Base-by-base conservation (phyloP, 495 filamentous ascomycete genomes). In the Podospora fimiseda region DNA sequence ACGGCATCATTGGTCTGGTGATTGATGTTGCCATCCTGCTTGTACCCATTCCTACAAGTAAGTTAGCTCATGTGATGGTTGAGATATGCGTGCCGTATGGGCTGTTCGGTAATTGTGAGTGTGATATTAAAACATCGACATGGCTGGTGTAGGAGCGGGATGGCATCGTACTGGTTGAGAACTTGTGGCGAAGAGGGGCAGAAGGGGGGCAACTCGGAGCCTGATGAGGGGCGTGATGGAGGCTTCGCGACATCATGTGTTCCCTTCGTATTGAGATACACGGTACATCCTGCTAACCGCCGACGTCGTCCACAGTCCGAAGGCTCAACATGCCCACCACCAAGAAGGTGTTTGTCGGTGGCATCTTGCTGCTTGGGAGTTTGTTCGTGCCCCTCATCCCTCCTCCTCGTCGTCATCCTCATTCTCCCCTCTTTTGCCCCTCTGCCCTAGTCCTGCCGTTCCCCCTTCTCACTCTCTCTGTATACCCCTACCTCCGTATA, bases 21-120 rank as follows among this genome's bases (percentile, higher is more conserved):
- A 70, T 60, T 57, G 74, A 78, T 59, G 55, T 76, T 15, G 53
- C 72, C 42, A 64, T 78, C 21, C 58, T 78, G 14, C 23, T 66
- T 5, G 64, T 75, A 6, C 74, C 74, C 1, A 65, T 72, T 27
- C 73, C 69, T 1, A 59, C 63, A 9, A 69, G 58, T 57, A 24
- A 36, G 58, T 55, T 21, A 13, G 19, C 22, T 41, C 8, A 41
- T n/a, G 22, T 38, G 8, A 15, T 13, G n/a, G 3, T 51, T 18
- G 37, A 43, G 9, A 20, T 23, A 19, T 43, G 37, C 44, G 24
- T 21, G 27, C 22, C 21, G 20, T 18, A 13, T 18, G n/a, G 4
- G n/a, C 38, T 15, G 23, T 33, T 11, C 27, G 27, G 27, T 5
- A 33, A 33, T 6, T 33, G 5, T 33, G 5, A 6, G 27, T 33